Evolutionary conservation across 257 asterid genomes (phyloP), one percentile per base, ranked within the genome.

Genomic region (Petrea volubilis): DNA sequence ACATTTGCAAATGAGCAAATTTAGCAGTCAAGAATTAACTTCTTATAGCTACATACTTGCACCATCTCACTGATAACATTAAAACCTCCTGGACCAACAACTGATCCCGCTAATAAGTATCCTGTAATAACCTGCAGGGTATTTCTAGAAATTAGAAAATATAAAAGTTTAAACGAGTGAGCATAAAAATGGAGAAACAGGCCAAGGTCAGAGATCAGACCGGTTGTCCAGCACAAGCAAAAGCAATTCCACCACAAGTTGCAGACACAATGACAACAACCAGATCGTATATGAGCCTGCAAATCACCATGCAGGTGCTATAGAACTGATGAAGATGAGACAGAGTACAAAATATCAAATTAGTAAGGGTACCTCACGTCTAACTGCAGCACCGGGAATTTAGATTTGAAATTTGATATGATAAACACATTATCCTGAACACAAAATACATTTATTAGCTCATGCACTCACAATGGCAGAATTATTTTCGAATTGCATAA

Each of bases 221-320:
- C 86, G 99, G 99, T 79, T 95, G 99, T 71, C 99, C 99, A 71
- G 97, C 97, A 88, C 98, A 95, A 72, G 99, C 97, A 80, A 95
- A 95, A 43, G 98, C 98, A 78, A 95, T 92, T 73, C 99, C 99
- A 74, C 99, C 99, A 64, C 98, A 90, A 68, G 99, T 90, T 70
- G 99, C 99, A 84, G 99, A 92, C 34, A 95, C 99, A 72, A 95
- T 92, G 74, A 95, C 98, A 15, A 95, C 96, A 60, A 95, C 99
- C 68, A 95, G 89, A 75, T 95, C 99, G 18, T 97, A 95, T 82
- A 95, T 95, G 85, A 95, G 89, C 88, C 99, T 95, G 77, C 76
- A 80, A 73, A 78, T 58, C 56, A 76, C 41, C 60, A 60, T 24
- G 68, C 50, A 77, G 76, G 57, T 55, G 51, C 69, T 24, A 61